Base-by-base conservation (phyloP, 2,329 filamentous ascomycete species). In the Colletotrichum noveboracense region DNA sequence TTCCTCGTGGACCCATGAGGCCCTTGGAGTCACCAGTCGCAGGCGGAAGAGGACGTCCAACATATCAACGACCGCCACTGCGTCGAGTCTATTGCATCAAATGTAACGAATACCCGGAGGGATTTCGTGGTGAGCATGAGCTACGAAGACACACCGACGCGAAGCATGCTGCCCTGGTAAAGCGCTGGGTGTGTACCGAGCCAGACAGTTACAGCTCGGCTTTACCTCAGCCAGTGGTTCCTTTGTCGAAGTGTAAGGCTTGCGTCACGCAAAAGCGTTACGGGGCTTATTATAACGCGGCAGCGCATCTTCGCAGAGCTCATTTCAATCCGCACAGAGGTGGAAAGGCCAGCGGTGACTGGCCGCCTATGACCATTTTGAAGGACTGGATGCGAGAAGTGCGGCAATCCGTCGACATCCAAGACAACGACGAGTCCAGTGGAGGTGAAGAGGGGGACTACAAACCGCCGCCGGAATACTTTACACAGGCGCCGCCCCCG, bases 81-180 rank as follows among this genome's bases (percentile, higher is more conserved):
- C 91, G 92, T 28, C 94, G 95, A 78, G 93, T 96, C 66, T 93
- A 92, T 81, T 98, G 96, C 84, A 87, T 88, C 21, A 91, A 94
- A 79, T 98, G 96, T 86, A 92, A 93, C 78, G 94, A 95, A 80
- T 93, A 96, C 76, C 94, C 94, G 4, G 93, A 96, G 76, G 96
- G 96, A 7, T 98, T 98, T 83, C 93, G 96, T 61, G 96, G 96
- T 74, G 95, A 97, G 71, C 96, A 98, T 83, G 96, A 98, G 83
- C 88, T 96, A 65, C 89, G 93, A 71, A 89, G 94, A 73, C 94
- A 96, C 82, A 88, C 86, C 21, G 89, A 91, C 75, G 89, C 90
- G 7, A 91, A 91, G 75, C 90, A 91, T 78, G 89, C 90, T 5
- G 86, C 88, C 12, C 80, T 89, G 43, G 88, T 90, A 32, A 90